Base-by-base conservation (phyloP, 2,329 filamentous ascomycete genomes). In the Fusarium hainanense region DNA sequence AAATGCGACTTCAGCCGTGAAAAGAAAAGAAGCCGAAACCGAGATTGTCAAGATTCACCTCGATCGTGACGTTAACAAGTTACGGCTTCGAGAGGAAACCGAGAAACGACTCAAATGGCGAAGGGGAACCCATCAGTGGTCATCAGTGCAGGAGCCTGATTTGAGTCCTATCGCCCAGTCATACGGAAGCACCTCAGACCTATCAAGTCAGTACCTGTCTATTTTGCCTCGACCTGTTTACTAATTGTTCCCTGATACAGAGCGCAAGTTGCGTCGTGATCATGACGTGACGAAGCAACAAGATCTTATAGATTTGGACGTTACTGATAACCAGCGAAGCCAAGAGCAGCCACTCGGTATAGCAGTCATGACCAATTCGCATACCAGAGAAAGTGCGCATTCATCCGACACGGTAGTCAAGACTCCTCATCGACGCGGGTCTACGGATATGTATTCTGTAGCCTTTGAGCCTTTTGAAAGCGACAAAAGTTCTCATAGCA, bases 141-240 rank as follows among this genome's bases (percentile, higher is more conserved):
- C 83, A 7, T 87, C 84, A 6, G 81, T 81, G 2, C 82, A 82
- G 25, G 84, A 86, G 62, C 84, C 85, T 13, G 77, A 78, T 10
- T 71, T 88, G 47, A 86, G 83, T 52, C 84, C 85, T 14, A 85
- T 87, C 54, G 76, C 80, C 21, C 82, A 85, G 72, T 85, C 84
- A 66, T 56, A 71, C 30, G 63, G 74, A 66, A 75, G 71, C 32
- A 43, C 27, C 37, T 75, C 75, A 23, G 63, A 66, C 4, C 55
- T 70, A 4, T 62, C 67, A 40, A 75, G 76, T 58, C 52, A 76
- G 77, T 66, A 70, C 74, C 41, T 66, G 51, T 63, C 28, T 42
- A 25, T 25, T 62, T 34, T 30, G n/a, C 34, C 28, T 16, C n/a
- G 11, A 27, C 21, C 16, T 27, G 18, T 18, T 20, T 30, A 51